Percentiles rank a stretch among this genome's conserved stretches.
Conservation (phyloP, 148 eudicot species). For the Rhododendron henanense region DNA sequence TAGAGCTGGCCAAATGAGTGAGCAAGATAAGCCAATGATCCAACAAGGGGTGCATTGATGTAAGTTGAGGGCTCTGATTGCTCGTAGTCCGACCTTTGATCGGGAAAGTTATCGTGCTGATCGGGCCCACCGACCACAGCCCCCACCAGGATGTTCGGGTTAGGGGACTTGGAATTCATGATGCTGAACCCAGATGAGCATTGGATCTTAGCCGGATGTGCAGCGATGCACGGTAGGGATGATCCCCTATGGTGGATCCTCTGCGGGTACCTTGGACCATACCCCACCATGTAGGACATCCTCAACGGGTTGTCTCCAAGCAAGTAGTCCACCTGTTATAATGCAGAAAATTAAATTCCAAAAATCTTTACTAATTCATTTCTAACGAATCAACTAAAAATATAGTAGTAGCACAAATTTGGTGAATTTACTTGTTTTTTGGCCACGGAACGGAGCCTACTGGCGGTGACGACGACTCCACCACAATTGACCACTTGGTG, state of each 20-base stretch:
- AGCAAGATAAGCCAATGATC: constrained; percentile 74
- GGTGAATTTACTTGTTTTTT: constrained; percentile 29
- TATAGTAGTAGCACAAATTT: neutral
- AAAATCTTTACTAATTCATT: no score
- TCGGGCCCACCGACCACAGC: constrained; percentile 87
- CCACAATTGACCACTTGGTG: constrained; percentile 60
- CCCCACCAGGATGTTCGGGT: constrained; percentile 63
- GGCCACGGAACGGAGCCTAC: constrained; percentile 52
- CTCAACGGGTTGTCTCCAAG: neutral
- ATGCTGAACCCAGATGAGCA: constrained; percentile 61
- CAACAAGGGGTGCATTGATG: constrained; percentile 74
- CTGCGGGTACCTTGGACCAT: constrained; percentile 1
- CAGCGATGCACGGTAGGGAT: constrained; percentile 57
- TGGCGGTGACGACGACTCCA: constrained; percentile 41
- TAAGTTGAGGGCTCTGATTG: constrained; percentile 82
- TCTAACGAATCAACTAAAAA: neutral
- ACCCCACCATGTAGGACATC: constrained; percentile 8
- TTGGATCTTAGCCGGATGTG: constrained; percentile 70
- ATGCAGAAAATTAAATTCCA: neutral
- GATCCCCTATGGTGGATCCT: constrained; percentile 86
- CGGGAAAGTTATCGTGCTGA: constrained; percentile 53
- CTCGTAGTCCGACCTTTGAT: constrained; percentile 66
- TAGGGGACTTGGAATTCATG: constrained; percentile 62
- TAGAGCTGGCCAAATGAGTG: constrained; percentile 86
- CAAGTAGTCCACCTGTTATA: constrained; percentile 40